Base-by-base conservation (phyloP, 1,284 basidiomycete genomes). In the Inonotus hispidus region DNA sequence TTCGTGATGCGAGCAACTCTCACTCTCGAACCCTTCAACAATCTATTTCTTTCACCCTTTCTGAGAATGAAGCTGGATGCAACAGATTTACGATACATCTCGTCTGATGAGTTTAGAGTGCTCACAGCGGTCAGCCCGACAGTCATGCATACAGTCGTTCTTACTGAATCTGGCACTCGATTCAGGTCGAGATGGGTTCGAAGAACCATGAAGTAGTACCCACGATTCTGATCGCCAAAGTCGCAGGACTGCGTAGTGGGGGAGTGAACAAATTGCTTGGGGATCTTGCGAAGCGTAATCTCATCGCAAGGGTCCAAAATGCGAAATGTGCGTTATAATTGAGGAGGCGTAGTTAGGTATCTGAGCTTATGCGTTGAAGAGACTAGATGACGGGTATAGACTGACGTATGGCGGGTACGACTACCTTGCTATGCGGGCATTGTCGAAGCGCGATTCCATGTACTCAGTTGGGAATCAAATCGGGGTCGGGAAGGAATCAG, bases 201-300 rank as follows among this genome's bases (percentile, higher is more conserved):
- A 97, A 97, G 77, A 98, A 98, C 70, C 96, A 99, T 71, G 92
- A 98, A 74, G 83, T 98, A 47, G 95, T 99, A 1, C 96, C 96
- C 1, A 88, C 92, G 0, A 73, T 83, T 0, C 83, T 98, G 62
- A 93, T 98, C 66, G 89, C 91, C 2, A 92, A 96, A 73, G 90
- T 99, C 53, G 95, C 95, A 8, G 91, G 93, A 19, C 79, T 98
- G 55, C 80, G 94, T 37, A 90, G 90, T 65, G 95, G 96, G 46
- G 93, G 94, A 1, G 91, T 97, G 58, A 97, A 95, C 77, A 99
- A 98, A 75, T 78, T 93, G 43, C 82, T 98, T 59, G 92, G 93
- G 2, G 87, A 87, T 23, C 82, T 99, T 5, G 93, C 95, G 0
- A 97, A 97, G 78, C 82, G 95, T 58, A 94, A 93, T 66, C 77